These are phyloP conservation scores for Porphyrellus cyaneotinctus DNA, from an alignment of 768 basidiomycete genomes.

Conservation along the genomic window DNA sequence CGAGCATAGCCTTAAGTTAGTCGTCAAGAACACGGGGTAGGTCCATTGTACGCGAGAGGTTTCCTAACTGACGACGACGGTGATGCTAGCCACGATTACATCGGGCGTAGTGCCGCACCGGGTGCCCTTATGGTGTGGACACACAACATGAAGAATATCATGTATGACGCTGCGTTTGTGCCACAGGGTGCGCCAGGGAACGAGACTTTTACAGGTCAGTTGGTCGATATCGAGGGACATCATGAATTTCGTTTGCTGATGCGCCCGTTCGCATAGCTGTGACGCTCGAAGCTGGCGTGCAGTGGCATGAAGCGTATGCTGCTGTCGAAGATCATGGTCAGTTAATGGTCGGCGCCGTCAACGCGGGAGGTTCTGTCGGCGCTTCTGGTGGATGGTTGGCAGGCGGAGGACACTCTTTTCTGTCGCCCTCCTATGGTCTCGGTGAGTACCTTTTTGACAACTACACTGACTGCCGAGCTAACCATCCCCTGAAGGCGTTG, in stretches of 20 bases:
- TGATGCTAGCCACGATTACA: slow-evolving; percentile 33
- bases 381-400: slow-evolving; percentile 46
- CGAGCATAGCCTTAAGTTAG: slow-evolving; percentile 13
- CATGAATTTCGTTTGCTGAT: not conserved
- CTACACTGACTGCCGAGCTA: not conserved
- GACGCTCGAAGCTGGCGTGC: slow-evolving; percentile 40
- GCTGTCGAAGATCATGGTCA: slow-evolving; percentile 34
- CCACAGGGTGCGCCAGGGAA: slow-evolving; percentile 30
- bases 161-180: slow-evolving; percentile 27
- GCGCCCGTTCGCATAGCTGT: slow-evolving; percentile 21
- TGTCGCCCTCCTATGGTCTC: slow-evolving; percentile 41
- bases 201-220: slow-evolving; percentile 2
- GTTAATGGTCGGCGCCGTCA: slow-evolving; percentile 41
- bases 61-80: not conserved
- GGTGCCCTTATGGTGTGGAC: slow-evolving; percentile 41
- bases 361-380: slow-evolving; percentile 27
- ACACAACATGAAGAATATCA: slow-evolving; percentile 38
- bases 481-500: slow-evolving; percentile 34
- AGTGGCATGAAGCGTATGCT: slow-evolving; percentile 42
- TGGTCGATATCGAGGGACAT: not conserved
- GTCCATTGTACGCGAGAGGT: not conserved
- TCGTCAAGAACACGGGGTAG: slow-evolving; percentile 25
- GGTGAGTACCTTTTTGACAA: slow-evolving; percentile 21
- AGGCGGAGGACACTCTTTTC: slow-evolving; percentile 44
- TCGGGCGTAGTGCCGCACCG: slow-evolving; percentile 38